Conservation (phyloP, 2,329 filamentous ascomycete genomes). For the Pyrenophora graminea region DNA sequence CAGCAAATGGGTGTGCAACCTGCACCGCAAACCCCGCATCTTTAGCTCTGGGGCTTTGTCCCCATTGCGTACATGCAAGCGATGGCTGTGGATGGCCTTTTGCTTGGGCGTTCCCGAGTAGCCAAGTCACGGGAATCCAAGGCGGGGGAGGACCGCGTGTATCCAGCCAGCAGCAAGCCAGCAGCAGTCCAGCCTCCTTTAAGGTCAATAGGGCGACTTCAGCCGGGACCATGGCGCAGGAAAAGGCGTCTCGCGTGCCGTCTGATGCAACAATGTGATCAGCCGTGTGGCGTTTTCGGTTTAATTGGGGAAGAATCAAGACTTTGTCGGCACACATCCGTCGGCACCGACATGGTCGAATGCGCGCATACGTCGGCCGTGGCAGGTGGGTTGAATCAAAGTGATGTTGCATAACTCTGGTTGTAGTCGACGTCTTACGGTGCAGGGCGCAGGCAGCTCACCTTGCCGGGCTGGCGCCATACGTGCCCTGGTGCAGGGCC, state of each 20-base stretch:
- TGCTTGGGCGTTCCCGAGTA: constrained; percentile 12
- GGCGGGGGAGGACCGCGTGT: neutral
- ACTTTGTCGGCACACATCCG: constrained; percentile 18
- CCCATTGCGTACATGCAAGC: neutral
- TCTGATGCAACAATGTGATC: constrained; percentile 17
- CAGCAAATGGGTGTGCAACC: constrained; percentile 9
- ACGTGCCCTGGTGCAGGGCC: constrained; percentile 12
- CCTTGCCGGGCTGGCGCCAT: constrained; percentile 7
- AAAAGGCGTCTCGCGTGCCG: constrained; percentile 9
- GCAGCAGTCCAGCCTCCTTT: neutral
- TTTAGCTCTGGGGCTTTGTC: constrained; percentile 9
- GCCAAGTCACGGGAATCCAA: constrained; percentile 11
- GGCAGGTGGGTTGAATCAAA: neutral
- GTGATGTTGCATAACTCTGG: neutral
- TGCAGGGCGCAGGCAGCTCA: too few relatives aligned
- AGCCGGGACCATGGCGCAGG: constrained; percentile 3
- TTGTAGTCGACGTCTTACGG: neutral
- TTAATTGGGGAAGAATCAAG: constrained; percentile 15
- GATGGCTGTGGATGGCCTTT: constrained; percentile 11
- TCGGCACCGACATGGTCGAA: neutral
- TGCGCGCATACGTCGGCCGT: constrained; percentile 9
- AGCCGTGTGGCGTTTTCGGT: constrained; percentile 24
- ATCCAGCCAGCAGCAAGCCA: neutral
- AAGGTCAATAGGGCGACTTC: constrained; percentile 7
- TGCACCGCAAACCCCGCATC: constrained; percentile 27